A percentile compares a stretch with the other conserved stretches of the same genome.
These are phyloP conservation scores for Iberis amara DNA, from an alignment of 441 rosid species.

Conservation along the genomic window DNA sequence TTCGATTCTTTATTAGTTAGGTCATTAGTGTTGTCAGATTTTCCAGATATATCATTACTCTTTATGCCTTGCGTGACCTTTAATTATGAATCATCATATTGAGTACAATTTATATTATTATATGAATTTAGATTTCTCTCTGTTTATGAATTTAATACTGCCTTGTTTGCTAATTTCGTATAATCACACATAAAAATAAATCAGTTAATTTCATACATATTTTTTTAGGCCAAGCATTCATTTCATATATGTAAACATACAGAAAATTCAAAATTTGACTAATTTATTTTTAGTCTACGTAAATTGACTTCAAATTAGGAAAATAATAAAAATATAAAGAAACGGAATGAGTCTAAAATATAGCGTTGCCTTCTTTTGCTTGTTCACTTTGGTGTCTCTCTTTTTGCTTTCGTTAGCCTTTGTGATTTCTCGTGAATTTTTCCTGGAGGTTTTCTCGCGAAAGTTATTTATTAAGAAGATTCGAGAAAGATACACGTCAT, in stretches of 20 bases:
- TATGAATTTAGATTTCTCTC: no score
- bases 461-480: conserved; percentile 24
- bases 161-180: no score
- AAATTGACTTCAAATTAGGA: conserved; percentile 17
- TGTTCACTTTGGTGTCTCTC: conserved; percentile 20
- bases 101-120: no score
- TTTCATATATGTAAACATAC: no score
- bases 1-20: conserved; percentile 16
- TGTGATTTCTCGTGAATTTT: conserved; percentile 16
- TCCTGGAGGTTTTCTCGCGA: conserved; percentile 25
- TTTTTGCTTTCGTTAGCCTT: conserved; percentile 1
- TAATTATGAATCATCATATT: no score
- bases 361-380: conserved; percentile 1
- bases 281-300: background rate
- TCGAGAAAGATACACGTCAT: conserved; percentile 28
- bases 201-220: no score
- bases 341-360: conserved; percentile 16
- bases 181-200: no score
- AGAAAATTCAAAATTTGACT: conserved; percentile 15
- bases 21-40: conserved; percentile 20
- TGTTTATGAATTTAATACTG: no score
- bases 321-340: conserved; percentile 12
- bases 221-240: no score
- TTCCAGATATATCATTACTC: conserved; percentile 19
- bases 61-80: no score